Conservation (phyloP, 169 alveolate species). For the Eimeria maxima region DNA sequence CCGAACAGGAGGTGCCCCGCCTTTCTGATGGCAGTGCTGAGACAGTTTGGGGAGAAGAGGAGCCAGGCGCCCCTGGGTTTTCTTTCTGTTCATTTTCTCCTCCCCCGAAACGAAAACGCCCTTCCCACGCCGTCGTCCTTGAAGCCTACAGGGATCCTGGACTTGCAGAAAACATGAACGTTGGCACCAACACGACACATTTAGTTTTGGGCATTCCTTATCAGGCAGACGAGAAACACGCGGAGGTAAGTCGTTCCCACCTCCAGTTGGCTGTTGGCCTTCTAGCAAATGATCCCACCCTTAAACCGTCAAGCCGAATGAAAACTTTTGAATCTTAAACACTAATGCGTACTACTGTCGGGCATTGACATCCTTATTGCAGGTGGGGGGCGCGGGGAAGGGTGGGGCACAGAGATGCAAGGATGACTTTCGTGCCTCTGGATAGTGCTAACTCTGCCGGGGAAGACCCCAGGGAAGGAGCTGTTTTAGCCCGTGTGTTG, state of each 20-base stretch:
- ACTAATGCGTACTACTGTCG: not conserved
- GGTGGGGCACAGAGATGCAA: not conserved
- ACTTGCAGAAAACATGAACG: not conserved
- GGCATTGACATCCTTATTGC: not conserved
- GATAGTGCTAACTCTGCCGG: not conserved
- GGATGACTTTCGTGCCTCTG: not conserved
- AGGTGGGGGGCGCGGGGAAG: no score
- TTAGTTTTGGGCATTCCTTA: not conserved
- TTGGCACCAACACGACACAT: not conserved
- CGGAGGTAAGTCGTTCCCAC: not conserved
- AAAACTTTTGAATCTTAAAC: not conserved
- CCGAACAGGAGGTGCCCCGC: not conserved
- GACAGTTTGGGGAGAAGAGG: constrained; percentile 15
- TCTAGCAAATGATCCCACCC: not conserved
- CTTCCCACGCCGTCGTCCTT: not conserved
- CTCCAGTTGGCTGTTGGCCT: no score
- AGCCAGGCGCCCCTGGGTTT: not conserved
- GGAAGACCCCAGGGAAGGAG: not conserved
- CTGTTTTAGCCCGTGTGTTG: not conserved
- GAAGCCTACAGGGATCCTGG: constrained; percentile 9
- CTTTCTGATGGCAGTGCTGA: constrained; percentile 22
- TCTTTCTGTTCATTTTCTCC: not conserved
- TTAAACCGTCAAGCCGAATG: not conserved
- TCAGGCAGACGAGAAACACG: not conserved
- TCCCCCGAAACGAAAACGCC: constrained; percentile 53